Base-by-base conservation (phyloP, 2,329 filamentous ascomycete genomes). In the Fusarium pseudograminearum region DNA sequence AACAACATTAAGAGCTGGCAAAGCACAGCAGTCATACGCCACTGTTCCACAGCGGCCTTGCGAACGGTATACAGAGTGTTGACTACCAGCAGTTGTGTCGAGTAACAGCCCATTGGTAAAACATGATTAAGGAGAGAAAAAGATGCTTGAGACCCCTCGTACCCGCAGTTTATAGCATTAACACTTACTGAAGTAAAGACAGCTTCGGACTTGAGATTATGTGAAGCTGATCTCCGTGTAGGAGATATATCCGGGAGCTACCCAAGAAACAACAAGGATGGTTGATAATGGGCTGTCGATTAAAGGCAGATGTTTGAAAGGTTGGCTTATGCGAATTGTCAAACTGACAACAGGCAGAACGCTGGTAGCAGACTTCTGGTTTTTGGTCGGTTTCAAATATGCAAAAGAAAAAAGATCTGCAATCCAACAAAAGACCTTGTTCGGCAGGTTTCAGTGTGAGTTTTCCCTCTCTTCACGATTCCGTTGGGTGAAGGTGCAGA, bases 181-280 rank as follows among this genome's bases (percentile, higher is more conserved):
- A 44, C 41, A 70, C 67, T 71, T 64, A 70, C 67, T 46, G 22
- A 36, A 38, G 48, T 54, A 30, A 63, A 48, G 16, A 50, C 42
- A 54, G 50, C 44, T 33, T 20, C 28, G 40, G 47, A 47, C 50
- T 44, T 34, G 30, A 64, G 28, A 30, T 18, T 51, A 26, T 30
- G 40, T 40, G 36, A 50, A 47, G 50, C 31, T 31, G 45, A 31
- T 56, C 51, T 52, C 36, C 38, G 62, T 34, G 54, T 57, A 51
- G 40, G 34, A 61, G 33, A 63, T 59, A 61, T 55, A 60, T 42
- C 34, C 36, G 50, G 52, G 63, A 45, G 58, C 51, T 34, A 48
- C 52, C 47, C 22, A 55, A 46, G 33, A 47, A 61, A 59, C 38
- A 45, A 45, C 57, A 53, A 44, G 38, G 48, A 52, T 52, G 34